Conservation (phyloP, 257 asterid genomes). For the Dorcoceras hygrometricum region DNA sequence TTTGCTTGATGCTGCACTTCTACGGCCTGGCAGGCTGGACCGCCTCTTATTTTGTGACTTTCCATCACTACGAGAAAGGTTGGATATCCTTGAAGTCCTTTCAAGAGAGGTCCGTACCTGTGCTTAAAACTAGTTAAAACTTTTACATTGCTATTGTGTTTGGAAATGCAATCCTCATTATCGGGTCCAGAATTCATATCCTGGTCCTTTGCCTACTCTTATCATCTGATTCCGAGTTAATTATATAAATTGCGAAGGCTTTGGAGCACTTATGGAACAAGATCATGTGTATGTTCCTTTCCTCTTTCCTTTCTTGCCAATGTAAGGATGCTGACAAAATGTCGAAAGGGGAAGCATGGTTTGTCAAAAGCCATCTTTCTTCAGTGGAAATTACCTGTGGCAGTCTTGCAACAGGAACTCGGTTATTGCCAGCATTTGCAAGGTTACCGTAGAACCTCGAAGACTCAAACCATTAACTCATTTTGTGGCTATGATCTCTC, state of each 20-base stretch:
- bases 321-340: background rate
- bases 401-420: background rate
- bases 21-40: conserved; percentile 95
- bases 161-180: background rate
- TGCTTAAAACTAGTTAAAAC: conserved; percentile 2
- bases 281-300: background rate
- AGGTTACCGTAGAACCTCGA: background rate
- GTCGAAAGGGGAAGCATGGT: conserved; percentile 1
- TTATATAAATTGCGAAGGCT: background rate
- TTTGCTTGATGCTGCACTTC: conserved; percentile 98
- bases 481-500: background rate
- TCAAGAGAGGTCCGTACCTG: conserved; percentile 62
- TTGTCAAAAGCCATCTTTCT: background rate
- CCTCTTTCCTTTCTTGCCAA: background rate
- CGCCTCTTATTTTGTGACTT: conserved; percentile 94
- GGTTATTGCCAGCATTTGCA: background rate
- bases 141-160: conserved; percentile 1
- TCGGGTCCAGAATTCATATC: background rate
- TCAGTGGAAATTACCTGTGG: background rate
- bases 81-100: conserved; percentile 79
- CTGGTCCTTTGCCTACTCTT: conserved; percentile 14
- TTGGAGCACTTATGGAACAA: background rate
- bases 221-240: background rate
- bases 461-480: background rate
- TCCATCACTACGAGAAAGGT: conserved; percentile 74